Evolutionary conservation across 306 rosid species (phyloP).

Genomic region (Morella rubra): DNA sequence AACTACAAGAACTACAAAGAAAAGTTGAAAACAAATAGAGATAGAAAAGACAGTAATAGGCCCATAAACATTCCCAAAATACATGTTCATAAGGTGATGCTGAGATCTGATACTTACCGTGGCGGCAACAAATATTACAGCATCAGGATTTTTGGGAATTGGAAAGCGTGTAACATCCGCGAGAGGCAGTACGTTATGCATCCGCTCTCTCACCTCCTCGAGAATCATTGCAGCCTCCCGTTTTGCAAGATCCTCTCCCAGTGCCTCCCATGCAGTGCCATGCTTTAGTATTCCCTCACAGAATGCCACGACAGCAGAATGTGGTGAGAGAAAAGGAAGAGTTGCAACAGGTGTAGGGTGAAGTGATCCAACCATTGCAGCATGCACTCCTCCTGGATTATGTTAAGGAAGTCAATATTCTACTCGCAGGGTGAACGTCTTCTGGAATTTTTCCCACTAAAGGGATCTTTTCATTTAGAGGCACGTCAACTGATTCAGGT

Average conservation of each 20-base stretch:
- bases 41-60: neutral
- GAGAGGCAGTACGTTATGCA: conserved; percentile 88
- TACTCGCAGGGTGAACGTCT: neutral
- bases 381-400: conserved; percentile 93
- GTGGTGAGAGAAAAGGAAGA: conserved; percentile 94
- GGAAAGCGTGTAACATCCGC: conserved; percentile 99
- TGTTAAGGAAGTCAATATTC: conserved; percentile 15
- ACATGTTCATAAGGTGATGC: conserved; percentile 22
- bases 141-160: conserved; percentile 71
- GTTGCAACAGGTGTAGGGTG: conserved; percentile 95
- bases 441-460: conserved; percentile 6
- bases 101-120: conserved; percentile 66
- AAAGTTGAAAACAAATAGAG: neutral
- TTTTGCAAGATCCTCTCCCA: conserved; percentile 75
- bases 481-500: neutral
- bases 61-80: conserved; percentile 2
- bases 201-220: conserved; percentile 88
- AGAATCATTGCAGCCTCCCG: conserved; percentile 77
- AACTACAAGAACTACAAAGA: neutral
- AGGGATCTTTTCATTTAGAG: neutral
- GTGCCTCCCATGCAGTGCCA: conserved; percentile 95
- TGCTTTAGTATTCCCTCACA: conserved; percentile 97
- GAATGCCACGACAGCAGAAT: conserved; percentile 96
- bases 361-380: conserved; percentile 98
- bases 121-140: conserved; percentile 91